Evolutionary conservation across 2,329 filamentous ascomycete genomes (phyloP), one percentile per base, ranked within the genome.

Genomic region (Fusarium tanahbumbuense): DNA sequence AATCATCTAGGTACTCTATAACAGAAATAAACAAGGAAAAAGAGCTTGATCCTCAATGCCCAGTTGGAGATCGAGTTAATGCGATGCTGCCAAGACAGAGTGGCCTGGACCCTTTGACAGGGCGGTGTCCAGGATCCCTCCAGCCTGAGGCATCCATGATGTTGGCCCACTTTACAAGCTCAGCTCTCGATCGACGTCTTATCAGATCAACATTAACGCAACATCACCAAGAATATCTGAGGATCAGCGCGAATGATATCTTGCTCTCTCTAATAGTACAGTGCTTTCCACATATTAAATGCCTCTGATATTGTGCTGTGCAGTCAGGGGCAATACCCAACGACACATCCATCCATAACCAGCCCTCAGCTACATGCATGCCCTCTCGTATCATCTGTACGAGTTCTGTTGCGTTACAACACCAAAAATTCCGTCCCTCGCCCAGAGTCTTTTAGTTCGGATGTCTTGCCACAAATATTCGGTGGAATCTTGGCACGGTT

Each of bases 71-170:
- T 52, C 40, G 40, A 50, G 53, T 65, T 47, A 54, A 57, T 65
- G 45, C 46, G 60, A 57, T 65, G 40, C 46, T 37, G 60, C 60
- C 62, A 65, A 65, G 62, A 59, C 60, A 59, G 23, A 45, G 59
- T 64, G 45, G 53, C 46, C 40, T 64, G 34, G 60, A 58, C 60
- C 60, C 60, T 49, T 61, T 25, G 32, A 58, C 44, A 58, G 60
- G 62, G 62, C 62, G 62, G 62, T 65, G 62, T 65, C 62, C 46
- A 44, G 30, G 13, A 53, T 46, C 6, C 2, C 15, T 4, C 10
- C 30, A 34, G 60, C 62, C 62, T 65, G 62, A 65, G 62, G 62
- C 62, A 65, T 65, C 41, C 62, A 65, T 65, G 60, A 65, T 65
- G 47, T 22, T 30, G 52, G 25, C 47, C 61, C 41, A 54, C 60